Percentiles rank a stretch among this genome's conserved stretches.
phyloP scores from a whole-genome alignment of 208 protist species.

The Trypanosoma mega region DNA sequence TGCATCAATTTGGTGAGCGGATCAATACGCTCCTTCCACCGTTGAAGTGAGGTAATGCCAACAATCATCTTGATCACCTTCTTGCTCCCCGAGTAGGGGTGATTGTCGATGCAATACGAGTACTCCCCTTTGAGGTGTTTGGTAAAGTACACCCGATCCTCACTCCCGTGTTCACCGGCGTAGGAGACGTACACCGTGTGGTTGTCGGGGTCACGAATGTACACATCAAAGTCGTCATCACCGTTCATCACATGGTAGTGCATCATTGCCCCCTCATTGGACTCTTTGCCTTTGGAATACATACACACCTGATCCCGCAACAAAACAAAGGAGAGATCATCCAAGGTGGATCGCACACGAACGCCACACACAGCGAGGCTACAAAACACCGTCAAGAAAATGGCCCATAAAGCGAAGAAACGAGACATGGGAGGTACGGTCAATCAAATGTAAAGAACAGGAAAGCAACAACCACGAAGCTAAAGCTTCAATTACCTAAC shows the following conservation, averaged over 20 bases:
- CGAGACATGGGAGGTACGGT: too few species aligned
- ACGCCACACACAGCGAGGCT: slow-evolving; percentile 21
- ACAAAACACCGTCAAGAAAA: neutral
- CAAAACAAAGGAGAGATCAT: slow-evolving; percentile 55
- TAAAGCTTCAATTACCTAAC: too few species aligned
- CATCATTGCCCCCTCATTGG: slow-evolving; percentile 67
- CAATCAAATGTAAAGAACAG: too few species aligned
- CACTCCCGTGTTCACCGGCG: slow-evolving; percentile 64
- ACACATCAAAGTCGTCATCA: slow-evolving; percentile 70
- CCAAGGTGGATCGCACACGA: slow-evolving; percentile 51
- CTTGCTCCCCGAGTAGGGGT: slow-evolving; percentile 37
- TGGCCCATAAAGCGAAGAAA: too few species aligned
- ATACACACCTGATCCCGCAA: slow-evolving; percentile 72
- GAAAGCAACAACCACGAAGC: too few species aligned
- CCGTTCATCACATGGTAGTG: slow-evolving; percentile 72
- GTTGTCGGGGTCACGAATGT: slow-evolving; percentile 55
- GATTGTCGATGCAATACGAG: slow-evolving; percentile 83
- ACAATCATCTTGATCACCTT: slow-evolving; percentile 77
- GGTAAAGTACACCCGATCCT: slow-evolving; percentile 81
- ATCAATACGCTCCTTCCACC: slow-evolving; percentile 77
- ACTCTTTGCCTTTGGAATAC: slow-evolving; percentile 53
- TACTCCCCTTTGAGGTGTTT: slow-evolving; percentile 59
- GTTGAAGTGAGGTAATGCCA: slow-evolving; percentile 68
- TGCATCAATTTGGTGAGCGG: slow-evolving; percentile 67
- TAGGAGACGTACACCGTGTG: slow-evolving; percentile 69